Base-by-base conservation (phyloP, 2,329 filamentous ascomycete genomes). In the Fusarium brevicatenulatum region DNA sequence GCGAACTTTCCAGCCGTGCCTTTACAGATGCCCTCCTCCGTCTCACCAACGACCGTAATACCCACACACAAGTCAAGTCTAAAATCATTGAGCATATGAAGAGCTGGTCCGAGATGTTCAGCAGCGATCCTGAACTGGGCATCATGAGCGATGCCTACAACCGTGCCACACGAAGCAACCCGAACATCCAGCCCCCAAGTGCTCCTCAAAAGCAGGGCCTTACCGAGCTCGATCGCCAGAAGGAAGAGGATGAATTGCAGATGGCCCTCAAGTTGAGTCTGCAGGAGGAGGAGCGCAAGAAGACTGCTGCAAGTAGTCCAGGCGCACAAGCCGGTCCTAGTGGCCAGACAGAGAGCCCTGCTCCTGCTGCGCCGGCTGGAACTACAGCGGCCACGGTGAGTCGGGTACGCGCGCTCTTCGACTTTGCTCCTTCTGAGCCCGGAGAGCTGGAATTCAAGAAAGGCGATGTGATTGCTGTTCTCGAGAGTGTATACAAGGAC, bases 401-500 rank as follows among this genome's bases (percentile, higher is more conserved):
- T 64, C 91, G 96, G 57, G 96, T 99, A 53, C 90, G 95, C 73
- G 96, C 96, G 4, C 87, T 98, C 50, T 99, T 94, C 81, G 96
- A 99, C 82, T 99, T 99, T 82, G 91, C 93, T 56, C 95, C 96
- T 4, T 97, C 95, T 1, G 96, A 99, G 81, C 91, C 95, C 1
- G 96, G 95, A 53, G 96, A 99, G 84, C 86, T 99, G 70, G 95
- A 97, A 76, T 99, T 99, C 82, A 93, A 95, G 76, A 97, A 97
- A 84, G 95, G 96, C 34, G 96, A 99, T 80, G 92, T 98, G 44
- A 99, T 99, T 81, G 95, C 96, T 2, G 96, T 99, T 21, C 87
- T 99, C 44, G 96, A 98, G 83, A 98, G 95, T 4, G 96, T 98
- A 4, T 99, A 97, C 85, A 99, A 98, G 83, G 96, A 99, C 82